Evolutionary conservation across 2,329 filamentous ascomycete genomes (phyloP).

Genomic region (Nakataea oryzae): DNA sequence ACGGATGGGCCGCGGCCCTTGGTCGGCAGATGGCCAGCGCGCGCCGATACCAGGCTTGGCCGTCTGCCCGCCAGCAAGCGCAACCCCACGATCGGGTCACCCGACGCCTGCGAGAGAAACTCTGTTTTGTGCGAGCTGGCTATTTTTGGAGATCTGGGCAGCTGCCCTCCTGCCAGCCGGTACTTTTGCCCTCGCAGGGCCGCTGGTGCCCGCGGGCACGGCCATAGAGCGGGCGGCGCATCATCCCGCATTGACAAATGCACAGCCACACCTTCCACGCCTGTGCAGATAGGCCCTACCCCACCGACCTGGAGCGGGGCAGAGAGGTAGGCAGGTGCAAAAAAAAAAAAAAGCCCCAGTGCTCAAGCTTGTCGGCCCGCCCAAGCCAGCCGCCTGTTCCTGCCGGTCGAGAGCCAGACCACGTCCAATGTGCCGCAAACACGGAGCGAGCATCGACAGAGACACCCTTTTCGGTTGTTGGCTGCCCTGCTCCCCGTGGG

Average conservation of each 20-base stretch:
- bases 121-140: background rate
- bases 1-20: no score
- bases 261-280: background rate
- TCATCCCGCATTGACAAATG: background rate
- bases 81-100: background rate
- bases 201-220: no score
- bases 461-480: background rate
- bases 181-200: background rate
- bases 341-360: background rate
- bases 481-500: background rate
- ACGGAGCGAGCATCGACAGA: background rate
- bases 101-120: background rate
- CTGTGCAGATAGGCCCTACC: background rate
- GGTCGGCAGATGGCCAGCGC: no score
- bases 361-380: background rate
- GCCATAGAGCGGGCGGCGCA: no score
- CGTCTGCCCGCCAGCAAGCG: no score
- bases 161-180: background rate
- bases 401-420: background rate
- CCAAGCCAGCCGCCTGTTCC: background rate
- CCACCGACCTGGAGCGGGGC: background rate
- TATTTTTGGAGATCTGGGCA: background rate
- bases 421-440: background rate
- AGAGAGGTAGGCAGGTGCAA: background rate
- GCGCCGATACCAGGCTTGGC: no score